Evolutionary conservation across 129 eudicot species (phyloP), one percentile per base, ranked within the genome.

Genomic region (carrot (Daucus carota)): DNA sequence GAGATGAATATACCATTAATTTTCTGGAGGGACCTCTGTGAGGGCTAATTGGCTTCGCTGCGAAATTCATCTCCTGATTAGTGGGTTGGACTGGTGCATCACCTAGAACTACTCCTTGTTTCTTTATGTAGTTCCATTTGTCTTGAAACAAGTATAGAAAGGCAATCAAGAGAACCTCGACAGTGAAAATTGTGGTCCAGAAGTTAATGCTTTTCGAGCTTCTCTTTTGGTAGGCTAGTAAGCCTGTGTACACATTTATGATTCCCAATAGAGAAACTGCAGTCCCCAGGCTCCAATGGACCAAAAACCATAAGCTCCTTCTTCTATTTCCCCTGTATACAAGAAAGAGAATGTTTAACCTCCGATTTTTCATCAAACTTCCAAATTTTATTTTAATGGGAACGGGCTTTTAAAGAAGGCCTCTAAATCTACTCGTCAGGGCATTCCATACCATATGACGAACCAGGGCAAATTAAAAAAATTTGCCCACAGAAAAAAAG

Each of bases 201-300:
- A 89, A 70, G 18, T 77, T 86, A 16, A 80, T 78, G 72, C 85
- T 81, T 77, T 77, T 94, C 43, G 85, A 84, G 28, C 93, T 89
- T 80, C 47, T 86, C 54, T 76, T 83, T 0, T 91, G 83, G 81
- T 89, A 91, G 13, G 98, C 97, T 12, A 83, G 86, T 83, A 94
- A 80, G 32, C 97, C 98, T 31, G 92, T 89, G 82, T 89, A 94
- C 22, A 94, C 75, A 47, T 91, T 87, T 78, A 93, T 70, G 52
- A 90, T 83, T 48, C 98, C 98, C 60, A 90, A 76, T 46, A 88
- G 75, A 5, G 88, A 85, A 70, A 90, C 80, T 9, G 78, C 42
- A 12, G 87, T 87, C 47, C 98, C 98, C 38, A 90, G 74, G 47
- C 82, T 38, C 97, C 98, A 94, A 84, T 94, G 98, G 74, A 89